Conservation (phyloP, 2,329 filamentous ascomycete species). For the Orbilia brochopaga region DNA sequence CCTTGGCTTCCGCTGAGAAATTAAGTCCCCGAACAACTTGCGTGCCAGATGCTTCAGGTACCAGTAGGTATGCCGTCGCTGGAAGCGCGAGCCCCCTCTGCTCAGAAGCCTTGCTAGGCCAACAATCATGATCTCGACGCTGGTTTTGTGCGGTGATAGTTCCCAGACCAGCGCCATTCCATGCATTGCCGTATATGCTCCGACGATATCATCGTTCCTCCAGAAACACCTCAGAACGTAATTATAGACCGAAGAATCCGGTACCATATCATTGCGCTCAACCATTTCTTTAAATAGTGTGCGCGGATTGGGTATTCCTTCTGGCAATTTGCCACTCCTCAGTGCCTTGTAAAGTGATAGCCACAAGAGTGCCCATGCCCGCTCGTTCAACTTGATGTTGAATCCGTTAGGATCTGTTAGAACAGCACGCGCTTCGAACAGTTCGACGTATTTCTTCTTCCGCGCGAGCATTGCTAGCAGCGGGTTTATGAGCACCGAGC, state of each 20-base stretch:
- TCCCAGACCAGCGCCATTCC: slow-evolving; percentile 44
- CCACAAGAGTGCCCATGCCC: slow-evolving; percentile 27
- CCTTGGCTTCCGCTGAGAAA: neutral
- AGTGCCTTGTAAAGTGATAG: slow-evolving; percentile 5
- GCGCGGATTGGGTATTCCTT: slow-evolving; percentile 15
- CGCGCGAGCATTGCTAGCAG: slow-evolving; percentile 31
- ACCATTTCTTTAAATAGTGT: slow-evolving; percentile 38
- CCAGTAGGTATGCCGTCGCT: slow-evolving; percentile 34
- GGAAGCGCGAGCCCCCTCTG: neutral
- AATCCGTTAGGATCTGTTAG: slow-evolving; percentile 23
- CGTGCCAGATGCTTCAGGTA: slow-evolving; percentile 36
- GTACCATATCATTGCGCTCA: slow-evolving; percentile 17
- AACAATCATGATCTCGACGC: slow-evolving; percentile 28
- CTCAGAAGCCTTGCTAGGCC: slow-evolving; percentile 27
- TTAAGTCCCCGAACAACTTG: slow-evolving; percentile 15
- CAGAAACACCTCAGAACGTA: slow-evolving; percentile 36
- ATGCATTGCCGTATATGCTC: slow-evolving; percentile 43
- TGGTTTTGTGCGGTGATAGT: slow-evolving; percentile 7
- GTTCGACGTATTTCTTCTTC: slow-evolving; percentile 11
- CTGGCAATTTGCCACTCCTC: neutral
- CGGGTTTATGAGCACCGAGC: slow-evolving; percentile 25
- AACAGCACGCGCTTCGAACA: slow-evolving; percentile 18
- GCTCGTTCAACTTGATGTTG: slow-evolving; percentile 17
- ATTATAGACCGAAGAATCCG: slow-evolving; percentile 12
- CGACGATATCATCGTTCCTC: slow-evolving; percentile 27